Percentiles rank a stretch among this genome's conserved stretches.
Evolutionary conservation across 2,329 filamentous ascomycete species (phyloP).

Genomic region (Fusarium subglutinans): DNA sequence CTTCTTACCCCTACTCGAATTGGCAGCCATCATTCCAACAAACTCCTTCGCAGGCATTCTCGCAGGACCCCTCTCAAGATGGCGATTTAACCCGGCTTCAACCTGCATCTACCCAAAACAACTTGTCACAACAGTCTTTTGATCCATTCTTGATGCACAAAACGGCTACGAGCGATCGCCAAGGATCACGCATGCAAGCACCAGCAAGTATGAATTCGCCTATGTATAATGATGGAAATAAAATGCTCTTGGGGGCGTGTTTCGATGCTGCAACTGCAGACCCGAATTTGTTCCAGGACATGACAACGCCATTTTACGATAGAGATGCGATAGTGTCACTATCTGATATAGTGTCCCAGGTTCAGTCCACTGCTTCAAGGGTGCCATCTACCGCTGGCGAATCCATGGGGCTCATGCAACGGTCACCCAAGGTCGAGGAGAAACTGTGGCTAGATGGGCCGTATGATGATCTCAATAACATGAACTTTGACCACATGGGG

Average conservation of each 20-base stretch:
- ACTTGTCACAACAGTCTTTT: neutral
- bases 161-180: neutral
- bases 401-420: neutral
- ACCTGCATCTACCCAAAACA: neutral
- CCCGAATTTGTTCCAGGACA: neutral
- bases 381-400: slow-evolving; percentile 27
- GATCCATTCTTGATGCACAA: neutral
- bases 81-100: neutral
- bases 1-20: neutral
- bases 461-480: neutral
- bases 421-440: slow-evolving; percentile 12
- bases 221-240: neutral
- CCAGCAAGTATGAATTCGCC: neutral
- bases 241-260: neutral
- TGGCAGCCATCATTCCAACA: neutral
- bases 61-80: neutral
- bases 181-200: neutral
- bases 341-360: neutral
- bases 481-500: slow-evolving; percentile 14
- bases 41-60: neutral
- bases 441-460: neutral
- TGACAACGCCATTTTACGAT: neutral
- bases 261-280: neutral
- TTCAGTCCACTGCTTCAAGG: slow-evolving; percentile 22
- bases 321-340: neutral